Percentiles rank a stretch among this genome's conserved stretches.
Evolutionary conservation across 257 asterid genomes (phyloP).

Genomic region (Solanum appendiculatum): DNA sequence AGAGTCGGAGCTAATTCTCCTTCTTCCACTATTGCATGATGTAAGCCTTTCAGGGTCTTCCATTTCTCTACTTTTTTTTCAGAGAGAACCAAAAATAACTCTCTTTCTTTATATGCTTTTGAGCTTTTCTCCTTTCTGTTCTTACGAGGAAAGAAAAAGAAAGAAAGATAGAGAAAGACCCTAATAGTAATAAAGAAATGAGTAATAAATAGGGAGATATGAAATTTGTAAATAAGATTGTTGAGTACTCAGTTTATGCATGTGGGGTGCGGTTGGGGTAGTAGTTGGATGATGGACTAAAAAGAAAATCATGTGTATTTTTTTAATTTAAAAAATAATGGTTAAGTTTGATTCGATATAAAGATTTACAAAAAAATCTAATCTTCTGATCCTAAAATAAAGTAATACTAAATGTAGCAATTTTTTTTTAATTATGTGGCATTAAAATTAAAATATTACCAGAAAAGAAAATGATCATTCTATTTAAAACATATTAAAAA

Average conservation of each 20-base stretch:
- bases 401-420: too few relatives aligned
- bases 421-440: too few relatives aligned
- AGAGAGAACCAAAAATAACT: neutral
- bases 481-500: too few relatives aligned
- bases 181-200: constrained; percentile 12
- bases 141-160: neutral
- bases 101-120: neutral
- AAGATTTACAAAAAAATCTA: too few relatives aligned
- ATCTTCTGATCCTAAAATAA: too few relatives aligned
- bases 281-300: neutral
- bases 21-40: constrained; percentile 39
- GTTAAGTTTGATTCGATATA: too few relatives aligned
- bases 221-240: constrained; percentile 9
- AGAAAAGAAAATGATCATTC: too few relatives aligned
- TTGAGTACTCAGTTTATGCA: neutral
- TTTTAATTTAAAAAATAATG: too few relatives aligned
- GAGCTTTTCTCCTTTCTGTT: neutral
- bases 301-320: too few relatives aligned
- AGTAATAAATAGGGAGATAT: constrained; percentile 7
- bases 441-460: too few relatives aligned
- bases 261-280: neutral
- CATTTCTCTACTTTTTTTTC: constrained; percentile 8
- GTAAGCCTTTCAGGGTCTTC: constrained; percentile 36
- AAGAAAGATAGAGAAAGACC: neutral
- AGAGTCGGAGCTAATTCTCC: constrained; percentile 18